Percentiles rank a stretch among this genome's conserved stretches.
Conservation (phyloP, 163 green algal genomes). For the Scenedesmus sp. region DNA sequence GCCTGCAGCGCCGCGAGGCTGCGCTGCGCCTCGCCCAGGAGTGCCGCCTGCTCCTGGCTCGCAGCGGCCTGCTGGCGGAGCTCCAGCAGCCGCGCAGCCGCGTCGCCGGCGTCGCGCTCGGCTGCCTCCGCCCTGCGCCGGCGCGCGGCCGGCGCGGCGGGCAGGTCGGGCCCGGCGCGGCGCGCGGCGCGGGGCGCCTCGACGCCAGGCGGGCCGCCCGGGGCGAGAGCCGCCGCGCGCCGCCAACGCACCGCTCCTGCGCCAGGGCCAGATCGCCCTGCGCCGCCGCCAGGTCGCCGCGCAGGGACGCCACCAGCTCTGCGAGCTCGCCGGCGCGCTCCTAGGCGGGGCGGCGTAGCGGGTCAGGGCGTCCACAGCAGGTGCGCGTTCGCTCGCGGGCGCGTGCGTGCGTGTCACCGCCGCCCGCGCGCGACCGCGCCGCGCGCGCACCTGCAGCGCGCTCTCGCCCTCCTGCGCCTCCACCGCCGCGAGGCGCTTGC, state of each 20-base stretch:
- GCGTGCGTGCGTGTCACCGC: no score
- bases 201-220: no score
- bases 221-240: background rate
- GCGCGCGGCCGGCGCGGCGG: no score
- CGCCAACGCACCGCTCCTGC: background rate
- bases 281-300: background rate
- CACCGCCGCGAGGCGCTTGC: background rate
- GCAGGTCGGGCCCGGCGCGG: no score
- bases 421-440: background rate
- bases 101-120: background rate
- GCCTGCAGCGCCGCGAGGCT: background rate
- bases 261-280: background rate
- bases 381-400: no score
- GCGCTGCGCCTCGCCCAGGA: background rate
- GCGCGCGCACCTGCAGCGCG: background rate
- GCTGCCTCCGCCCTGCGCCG: slow-evolving; percentile 8
- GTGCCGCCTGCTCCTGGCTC: background rate
- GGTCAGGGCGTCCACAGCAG: background rate
- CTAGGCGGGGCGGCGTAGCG: background rate
- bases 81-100: background rate
- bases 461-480: slow-evolving; percentile 1
- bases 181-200: no score
- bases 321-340: background rate
- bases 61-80: background rate
- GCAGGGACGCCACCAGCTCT: background rate